These are phyloP conservation scores for Leishmania tarentolae DNA, from an alignment of 208 protist species.

Conservation along the genomic window DNA sequence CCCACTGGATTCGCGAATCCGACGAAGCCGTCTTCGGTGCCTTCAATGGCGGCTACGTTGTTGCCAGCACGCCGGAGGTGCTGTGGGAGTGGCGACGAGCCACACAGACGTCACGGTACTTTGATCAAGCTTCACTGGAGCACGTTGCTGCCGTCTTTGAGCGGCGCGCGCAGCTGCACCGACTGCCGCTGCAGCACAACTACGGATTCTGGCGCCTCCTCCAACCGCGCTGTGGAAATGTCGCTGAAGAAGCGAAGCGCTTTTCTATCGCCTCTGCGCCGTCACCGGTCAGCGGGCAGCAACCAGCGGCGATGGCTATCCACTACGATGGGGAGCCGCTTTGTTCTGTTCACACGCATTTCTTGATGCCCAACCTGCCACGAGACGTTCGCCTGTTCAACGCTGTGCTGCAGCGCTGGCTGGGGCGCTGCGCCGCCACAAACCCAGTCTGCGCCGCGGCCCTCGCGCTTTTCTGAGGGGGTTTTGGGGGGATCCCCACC, in stretches of 20 bases:
- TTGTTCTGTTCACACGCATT: conserved; percentile 79
- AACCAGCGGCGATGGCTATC: conserved; percentile 19
- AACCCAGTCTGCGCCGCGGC: conserved; percentile 17
- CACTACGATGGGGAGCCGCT: conserved; percentile 65
- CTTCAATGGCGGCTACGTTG: conserved; percentile 81
- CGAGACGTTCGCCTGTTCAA: conserved; percentile 67
- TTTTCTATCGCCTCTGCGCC: conserved; percentile 49
- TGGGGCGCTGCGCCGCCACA: conserved; percentile 17
- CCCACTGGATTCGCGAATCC: conserved; percentile 45
- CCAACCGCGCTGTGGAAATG: conserved; percentile 34
- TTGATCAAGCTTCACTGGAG: conserved; percentile 80
- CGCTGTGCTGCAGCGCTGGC: conserved; percentile 50
- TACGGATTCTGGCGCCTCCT: conserved; percentile 89
- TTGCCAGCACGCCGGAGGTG: conserved; percentile 35
- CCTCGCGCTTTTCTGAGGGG: neutral
- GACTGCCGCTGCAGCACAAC: conserved; percentile 75
- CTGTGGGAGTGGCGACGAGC: conserved; percentile 66
- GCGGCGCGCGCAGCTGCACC: conserved; percentile 28
- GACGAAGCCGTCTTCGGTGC: conserved; percentile 73
- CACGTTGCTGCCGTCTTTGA: conserved; percentile 45
- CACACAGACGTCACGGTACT: conserved; percentile 69
- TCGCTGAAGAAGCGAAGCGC: conserved; percentile 37
- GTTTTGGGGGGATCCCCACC: no score
- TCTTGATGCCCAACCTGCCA: conserved; percentile 30
- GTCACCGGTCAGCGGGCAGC: neutral